Base-by-base conservation (phyloP, 768 basidiomycete genomes). In the Trametes cingulata region DNA sequence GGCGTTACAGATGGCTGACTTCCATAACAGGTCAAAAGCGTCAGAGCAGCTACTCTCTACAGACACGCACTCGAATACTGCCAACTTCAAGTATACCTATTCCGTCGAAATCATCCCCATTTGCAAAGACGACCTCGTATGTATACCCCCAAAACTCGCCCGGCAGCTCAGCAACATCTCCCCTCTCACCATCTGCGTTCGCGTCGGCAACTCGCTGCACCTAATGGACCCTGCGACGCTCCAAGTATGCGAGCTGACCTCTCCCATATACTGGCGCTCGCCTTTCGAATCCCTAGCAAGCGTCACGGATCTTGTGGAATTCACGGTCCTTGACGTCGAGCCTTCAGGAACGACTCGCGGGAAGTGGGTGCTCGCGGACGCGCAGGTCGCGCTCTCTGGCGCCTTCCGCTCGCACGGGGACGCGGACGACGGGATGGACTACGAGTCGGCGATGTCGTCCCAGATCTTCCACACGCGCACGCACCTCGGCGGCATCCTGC, bases 71-170 rank as follows among this genome's bases (percentile, higher is more conserved):
- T 85, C 90, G 48, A 85, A 84, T 65, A 97, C 95, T 3, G 91
- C 96, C 35, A 98, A 93, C 75, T 97, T 91, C 82, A 98, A 96
- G 76, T 95, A 91, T 75, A 94, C 95, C 5, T 98, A 93, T 79
- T 97, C 95, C 5, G 91, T 98, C 65, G 96, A 98, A 76, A 97
- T 99, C 69, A 85, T 90, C 4, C 95, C 97, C 0, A 85, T 99
- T 56, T 99, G 97, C 80, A 98, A 98, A 73, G 97, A 98, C 71
- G 97, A 99, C 74, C 84, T 99, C 25, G 90, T 98, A 20, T 93
- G 91, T 71, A 80, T 99, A 36, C 93, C 95, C 2, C 73, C 77
- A 12, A 92, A 93, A 69, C 87, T 88, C 65, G 95, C 97, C 0
- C 86, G 88, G 9, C 77, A 85, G 17, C 77, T 95, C 57, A 85